Evolutionary conservation across 768 basidiomycete genomes (phyloP).

Genomic region (Lactifluus echinatus): DNA sequence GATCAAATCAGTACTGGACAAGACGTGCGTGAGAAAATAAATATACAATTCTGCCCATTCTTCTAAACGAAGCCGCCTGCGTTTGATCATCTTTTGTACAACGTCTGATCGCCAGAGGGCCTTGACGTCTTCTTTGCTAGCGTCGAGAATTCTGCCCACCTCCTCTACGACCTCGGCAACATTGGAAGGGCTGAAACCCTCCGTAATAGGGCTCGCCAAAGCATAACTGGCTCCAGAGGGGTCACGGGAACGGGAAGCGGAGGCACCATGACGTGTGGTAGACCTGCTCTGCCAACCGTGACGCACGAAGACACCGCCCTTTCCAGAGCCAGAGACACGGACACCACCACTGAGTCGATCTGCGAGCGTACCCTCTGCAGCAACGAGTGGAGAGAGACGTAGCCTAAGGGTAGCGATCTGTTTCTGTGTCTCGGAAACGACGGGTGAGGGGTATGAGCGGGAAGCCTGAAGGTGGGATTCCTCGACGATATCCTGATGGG

Average conservation of each 20-base stretch:
- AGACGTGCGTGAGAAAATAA: slow-evolving; percentile 8
- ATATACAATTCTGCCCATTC: slow-evolving; percentile 87
- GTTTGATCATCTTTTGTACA: slow-evolving; percentile 59
- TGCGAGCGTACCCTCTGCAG: slow-evolving; percentile 54
- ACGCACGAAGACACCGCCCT: slow-evolving; percentile 66
- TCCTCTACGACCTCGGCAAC: slow-evolving; percentile 17
- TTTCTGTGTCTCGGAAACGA: slow-evolving; percentile 12
- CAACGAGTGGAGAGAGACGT: slow-evolving; percentile 51
- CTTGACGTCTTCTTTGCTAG: slow-evolving; percentile 54
- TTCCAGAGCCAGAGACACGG: slow-evolving; percentile 65
- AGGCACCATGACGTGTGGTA: slow-evolving; percentile 30
- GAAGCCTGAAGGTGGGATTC: not conserved
- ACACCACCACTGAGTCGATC: slow-evolving; percentile 69
- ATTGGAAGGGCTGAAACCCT: not conserved
- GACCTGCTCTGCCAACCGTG: slow-evolving; percentile 75
- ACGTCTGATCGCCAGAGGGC: slow-evolving; percentile 66
- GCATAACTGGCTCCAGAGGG: not conserved
- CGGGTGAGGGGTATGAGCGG: not conserved
- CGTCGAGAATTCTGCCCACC: slow-evolving; percentile 36
- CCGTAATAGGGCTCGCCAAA: not conserved
- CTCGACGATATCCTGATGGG: not conserved
- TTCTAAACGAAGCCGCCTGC: slow-evolving; percentile 66
- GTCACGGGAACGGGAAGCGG: slow-evolving; percentile 18
- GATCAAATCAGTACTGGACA: slow-evolving; percentile 12
- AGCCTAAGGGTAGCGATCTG: slow-evolving; percentile 36